These are phyloP conservation scores for Suillus hirtellus DNA, from an alignment of 768 basidiomycete species.

Conservation along the genomic window DNA sequence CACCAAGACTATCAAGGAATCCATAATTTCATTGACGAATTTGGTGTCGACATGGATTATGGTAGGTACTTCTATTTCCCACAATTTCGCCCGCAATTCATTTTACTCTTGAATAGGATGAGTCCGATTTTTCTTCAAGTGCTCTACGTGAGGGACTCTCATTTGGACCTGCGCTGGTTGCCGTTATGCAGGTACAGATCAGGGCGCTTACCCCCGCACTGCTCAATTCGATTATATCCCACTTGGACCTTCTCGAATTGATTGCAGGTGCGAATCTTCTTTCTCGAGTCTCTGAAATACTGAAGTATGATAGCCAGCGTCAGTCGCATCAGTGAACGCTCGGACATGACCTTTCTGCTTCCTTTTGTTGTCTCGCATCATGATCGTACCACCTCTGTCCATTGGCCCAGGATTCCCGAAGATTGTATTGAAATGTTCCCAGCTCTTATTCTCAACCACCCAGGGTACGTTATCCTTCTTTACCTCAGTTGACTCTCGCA, in stretches of 20 bases:
- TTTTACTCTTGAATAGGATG: conserved; percentile 4
- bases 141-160: not conserved
- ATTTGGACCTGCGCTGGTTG: conserved; percentile 1
- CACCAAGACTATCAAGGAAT: not conserved
- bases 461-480: not conserved
- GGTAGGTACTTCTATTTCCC: not conserved
- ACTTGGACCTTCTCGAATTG: conserved; percentile 11
- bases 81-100: not conserved
- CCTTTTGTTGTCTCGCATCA: conserved; percentile 15
- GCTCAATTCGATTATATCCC: conserved; percentile 8
- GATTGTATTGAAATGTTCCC: conserved; percentile 5
- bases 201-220: not conserved
- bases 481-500: not conserved
- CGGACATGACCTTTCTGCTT: conserved; percentile 12
- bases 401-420: conserved; percentile 13
- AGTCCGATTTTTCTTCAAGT: not conserved
- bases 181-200: conserved; percentile 8
- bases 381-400: conserved; percentile 9
- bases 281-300: not conserved
- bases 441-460: conserved; percentile 5
- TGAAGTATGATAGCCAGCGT: conserved; percentile 7
- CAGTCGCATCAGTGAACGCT: not conserved
- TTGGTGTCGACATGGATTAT: conserved; percentile 4
- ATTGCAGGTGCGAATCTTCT: conserved; percentile 4
- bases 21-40: not conserved